Percentiles rank a stretch among this genome's conserved stretches.
Evolutionary conservation across 2,329 filamentous ascomycete species (phyloP).

Genomic region (Colletotrichum acutatum): DNA sequence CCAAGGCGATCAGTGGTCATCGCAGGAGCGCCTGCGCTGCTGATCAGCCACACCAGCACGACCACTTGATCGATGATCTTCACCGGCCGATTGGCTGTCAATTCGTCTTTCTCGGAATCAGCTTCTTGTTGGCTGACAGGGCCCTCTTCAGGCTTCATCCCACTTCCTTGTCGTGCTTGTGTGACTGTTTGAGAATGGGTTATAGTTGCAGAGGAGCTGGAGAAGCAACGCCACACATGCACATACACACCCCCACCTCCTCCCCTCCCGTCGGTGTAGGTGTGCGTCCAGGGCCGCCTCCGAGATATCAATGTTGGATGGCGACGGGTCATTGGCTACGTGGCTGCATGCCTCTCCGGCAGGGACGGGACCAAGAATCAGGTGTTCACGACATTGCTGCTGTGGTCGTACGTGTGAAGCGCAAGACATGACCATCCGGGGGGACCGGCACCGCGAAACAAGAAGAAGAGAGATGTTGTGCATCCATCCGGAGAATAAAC

Average conservation of each 20-base stretch:
- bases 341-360: background rate
- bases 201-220: background rate
- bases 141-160: background rate
- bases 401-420: background rate
- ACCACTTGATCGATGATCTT: background rate
- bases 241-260: background rate
- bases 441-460: background rate
- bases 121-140: background rate
- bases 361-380: background rate
- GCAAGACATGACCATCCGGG: background rate
- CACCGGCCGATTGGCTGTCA: background rate
- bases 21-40: constrained; percentile 1
- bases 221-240: background rate
- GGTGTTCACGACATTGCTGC: background rate
- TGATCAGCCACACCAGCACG: constrained; percentile 20
- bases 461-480: background rate
- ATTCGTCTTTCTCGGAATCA: background rate
- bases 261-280: background rate
- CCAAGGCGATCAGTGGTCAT: constrained; percentile 13
- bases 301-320: background rate
- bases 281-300: too few species aligned
- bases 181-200: background rate
- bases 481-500: too few species aligned
- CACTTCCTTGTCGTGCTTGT: background rate
- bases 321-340: background rate